phyloP scores from a whole-genome alignment of 2,329 filamentous ascomycete species.

The Diplodia scrobiculata region DNA sequence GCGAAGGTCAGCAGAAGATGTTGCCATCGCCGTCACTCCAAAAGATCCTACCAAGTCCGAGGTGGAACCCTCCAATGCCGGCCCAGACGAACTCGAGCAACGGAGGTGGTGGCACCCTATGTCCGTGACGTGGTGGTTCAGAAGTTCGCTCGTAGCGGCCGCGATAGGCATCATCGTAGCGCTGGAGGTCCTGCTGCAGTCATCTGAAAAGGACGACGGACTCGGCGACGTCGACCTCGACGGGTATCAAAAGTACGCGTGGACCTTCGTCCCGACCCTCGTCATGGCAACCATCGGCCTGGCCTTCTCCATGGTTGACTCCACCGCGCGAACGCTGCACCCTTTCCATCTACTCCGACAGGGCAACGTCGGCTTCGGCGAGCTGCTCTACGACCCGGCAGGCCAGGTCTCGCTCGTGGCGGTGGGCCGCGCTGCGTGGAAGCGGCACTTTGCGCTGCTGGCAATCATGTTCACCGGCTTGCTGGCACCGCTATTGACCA shows the following conservation, averaged over 20 bases:
- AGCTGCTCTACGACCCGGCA: not conserved
- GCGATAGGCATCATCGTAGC: not conserved
- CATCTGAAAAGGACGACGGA: not conserved
- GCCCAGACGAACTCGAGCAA: not conserved
- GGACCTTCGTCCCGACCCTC: not conserved
- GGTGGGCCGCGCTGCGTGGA: not conserved
- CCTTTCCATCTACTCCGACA: not conserved
- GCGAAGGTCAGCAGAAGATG: not conserved
- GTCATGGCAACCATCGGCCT: not conserved
- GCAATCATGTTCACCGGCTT: not conserved
- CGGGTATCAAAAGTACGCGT: not conserved
- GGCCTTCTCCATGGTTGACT: not conserved
- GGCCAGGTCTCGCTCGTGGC: not conserved
- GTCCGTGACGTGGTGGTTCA: not conserved
- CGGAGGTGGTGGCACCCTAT: not conserved
- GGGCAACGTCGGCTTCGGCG: not conserved
- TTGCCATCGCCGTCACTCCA: not conserved
- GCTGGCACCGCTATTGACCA: not conserved
- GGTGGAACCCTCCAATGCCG: not conserved
- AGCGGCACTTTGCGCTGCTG: constrained; percentile 1
- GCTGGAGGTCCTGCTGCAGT: not conserved
- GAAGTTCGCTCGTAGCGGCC: not conserved
- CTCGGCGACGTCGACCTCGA: not conserved
- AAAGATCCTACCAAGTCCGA: too few relatives aligned
- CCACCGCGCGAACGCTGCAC: not conserved